Base-by-base conservation (phyloP, 1,139 yeast species). In the Diutina catenulata region DNA sequence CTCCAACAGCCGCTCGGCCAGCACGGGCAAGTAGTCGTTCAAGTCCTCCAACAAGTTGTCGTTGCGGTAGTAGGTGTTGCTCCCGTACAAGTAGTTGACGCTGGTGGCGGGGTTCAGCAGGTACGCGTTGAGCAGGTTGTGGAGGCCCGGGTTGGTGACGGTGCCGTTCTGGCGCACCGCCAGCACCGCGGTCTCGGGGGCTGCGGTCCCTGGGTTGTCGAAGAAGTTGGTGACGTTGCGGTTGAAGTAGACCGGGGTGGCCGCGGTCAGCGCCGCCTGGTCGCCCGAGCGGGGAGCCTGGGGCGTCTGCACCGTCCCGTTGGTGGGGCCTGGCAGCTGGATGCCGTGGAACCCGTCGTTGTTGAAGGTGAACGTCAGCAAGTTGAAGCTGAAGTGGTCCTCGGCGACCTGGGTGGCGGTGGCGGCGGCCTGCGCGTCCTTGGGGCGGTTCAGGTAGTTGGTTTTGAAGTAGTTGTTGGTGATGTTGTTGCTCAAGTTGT, bases 1-100 rank as follows among this genome's bases (percentile, higher is more conserved):
- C 42, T 71, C 75, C 44, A 59, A 64, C 0, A 76, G 71, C 41
- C 76, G 60, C 41, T 65, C 69, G 39, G 57, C 61, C 2, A 69
- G 44, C 3, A 49, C 46, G 1, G 70, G 70, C 13, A 64, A 45
- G 43, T 58, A 59, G 19, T 51, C 55, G 22, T 56, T 43, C 31
- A 66, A 50, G 37, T 62, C 68, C 19, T 52, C 60, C 14, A 62
- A 48, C n/a, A 66, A 49, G 41, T 60, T 53, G 16, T 56, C 60
- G 42, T 62, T 64, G 33, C 57, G 63, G 42, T 62, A 62, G 43
- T 64, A 57, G n/a, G 62, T 54, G 45, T 64, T 64, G 1, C 70
- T 64, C 1, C 70, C 71, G 42, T 61, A 64, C n/a, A 64, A 48
- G 42, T 59, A 64, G 43, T 64, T 63, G 33, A 61, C 50, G 3